Base-by-base conservation (phyloP, 2,329 filamentous ascomycete species). In the Grosmannia serpens region DNA sequence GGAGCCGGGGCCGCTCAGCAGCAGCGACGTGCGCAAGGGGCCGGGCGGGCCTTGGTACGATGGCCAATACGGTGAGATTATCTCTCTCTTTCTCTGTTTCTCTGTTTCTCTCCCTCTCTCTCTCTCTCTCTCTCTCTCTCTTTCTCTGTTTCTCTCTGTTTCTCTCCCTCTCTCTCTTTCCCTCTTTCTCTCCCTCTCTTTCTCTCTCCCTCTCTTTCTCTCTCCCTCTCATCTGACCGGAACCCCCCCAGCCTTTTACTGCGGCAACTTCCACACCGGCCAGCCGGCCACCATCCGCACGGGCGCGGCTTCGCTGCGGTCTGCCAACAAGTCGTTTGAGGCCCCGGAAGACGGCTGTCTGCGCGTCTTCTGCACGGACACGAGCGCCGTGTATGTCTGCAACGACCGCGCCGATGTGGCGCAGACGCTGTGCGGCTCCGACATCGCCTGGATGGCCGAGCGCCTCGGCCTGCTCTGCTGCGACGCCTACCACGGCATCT, bases 341-440 rank as follows among this genome's bases (percentile, higher is more conserved):
- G n/a, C 56, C 10, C 35, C 51, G 2, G 17, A 59, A 1, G 6
- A 24, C n/a, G 8, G 44, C 22, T 64, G 63, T 41, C 47, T 53
- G 10, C 63, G 63, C 33, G 62, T 60, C 27, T 63, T 57, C 53
- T 64, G 63, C 57, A 53, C 50, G 33, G 62, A 62, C 57, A 64
- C 63, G 4, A 61, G 53, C 29, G 63, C 61, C 35, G 49, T 62
- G 27, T 64, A 64, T 27, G 57, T 59, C 8, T 64, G 63, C 59
- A 62, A 59, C 44, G 58, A 62, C 53, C 3, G 26, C 29, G 7
- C 24, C 11, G 20, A 50, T 41, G 29, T 11, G 20, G n/a, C 10
- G 13, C 26, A 44, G 26, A 17, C 17, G 33, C 27, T 62, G 1
- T 20, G 49, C 13, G 59, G 59, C 53, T 31, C 51, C 51, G 47